Conservation (phyloP, 176 grass and related monocot species). For the Musa troglodytarum region DNA sequence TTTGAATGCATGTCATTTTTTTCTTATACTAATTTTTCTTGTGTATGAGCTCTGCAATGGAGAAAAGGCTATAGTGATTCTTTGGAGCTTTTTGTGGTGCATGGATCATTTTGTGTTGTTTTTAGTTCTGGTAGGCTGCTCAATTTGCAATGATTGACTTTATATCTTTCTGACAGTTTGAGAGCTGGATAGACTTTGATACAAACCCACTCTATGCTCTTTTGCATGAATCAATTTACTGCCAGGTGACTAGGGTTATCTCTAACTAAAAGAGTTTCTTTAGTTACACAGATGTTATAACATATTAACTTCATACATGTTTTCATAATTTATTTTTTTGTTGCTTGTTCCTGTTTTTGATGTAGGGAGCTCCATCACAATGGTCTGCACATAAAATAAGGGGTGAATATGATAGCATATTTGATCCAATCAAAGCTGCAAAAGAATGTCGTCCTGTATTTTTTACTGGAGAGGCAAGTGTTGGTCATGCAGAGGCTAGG, state of each 20-base stretch:
- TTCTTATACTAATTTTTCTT: neutral
- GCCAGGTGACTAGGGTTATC: constrained; percentile 39
- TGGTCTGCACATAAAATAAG: constrained; percentile 79
- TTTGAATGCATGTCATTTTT: neutral
- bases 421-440: constrained; percentile 73
- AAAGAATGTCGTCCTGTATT: constrained; percentile 66
- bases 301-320: neutral
- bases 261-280: constrained; percentile 9
- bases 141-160: neutral
- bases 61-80: neutral
- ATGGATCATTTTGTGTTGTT: neutral
- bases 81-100: neutral
- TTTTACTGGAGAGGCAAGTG: constrained; percentile 81
- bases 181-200: constrained; percentile 5
- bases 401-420: constrained; percentile 47
- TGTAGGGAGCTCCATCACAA: constrained; percentile 66
- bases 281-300: neutral
- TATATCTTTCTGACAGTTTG: neutral
- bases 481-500: neutral
- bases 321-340: neutral
- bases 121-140: neutral
- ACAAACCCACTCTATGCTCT: constrained; percentile 10
- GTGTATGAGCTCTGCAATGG: neutral
- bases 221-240: constrained; percentile 64
- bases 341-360: constrained; percentile 18